Evolutionary conservation across 495 filamentous ascomycete species (phyloP).

Genomic region (Clavariopsis aquatica): DNA sequence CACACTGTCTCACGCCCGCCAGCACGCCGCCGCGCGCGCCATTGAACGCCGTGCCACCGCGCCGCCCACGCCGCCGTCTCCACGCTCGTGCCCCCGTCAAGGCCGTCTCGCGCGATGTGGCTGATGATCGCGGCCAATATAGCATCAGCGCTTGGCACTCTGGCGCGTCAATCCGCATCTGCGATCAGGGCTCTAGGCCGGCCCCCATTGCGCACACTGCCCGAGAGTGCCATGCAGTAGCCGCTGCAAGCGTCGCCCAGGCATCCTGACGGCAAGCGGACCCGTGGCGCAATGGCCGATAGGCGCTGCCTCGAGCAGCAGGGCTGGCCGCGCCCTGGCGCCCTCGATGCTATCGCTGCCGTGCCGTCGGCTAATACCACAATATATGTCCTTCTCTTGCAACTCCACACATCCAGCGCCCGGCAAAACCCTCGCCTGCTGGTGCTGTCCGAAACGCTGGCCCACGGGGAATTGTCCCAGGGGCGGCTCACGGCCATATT

Average conservation of each 20-base stretch:
- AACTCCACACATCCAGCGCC: not conserved
- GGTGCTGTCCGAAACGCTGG: conserved; percentile 28
- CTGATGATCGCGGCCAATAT: conserved; percentile 38
- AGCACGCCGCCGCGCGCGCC: not conserved
- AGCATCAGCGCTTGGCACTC: conserved; percentile 28
- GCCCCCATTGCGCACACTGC: conserved; percentile 19
- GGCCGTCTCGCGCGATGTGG: conserved; percentile 24
- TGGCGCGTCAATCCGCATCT: conserved; percentile 36
- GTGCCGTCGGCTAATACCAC: conserved; percentile 38
- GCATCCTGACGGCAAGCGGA: conserved; percentile 25
- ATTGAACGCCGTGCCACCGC: not conserved
- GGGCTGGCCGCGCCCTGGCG: conserved; percentile 15
- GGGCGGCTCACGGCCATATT: conserved; percentile 8
- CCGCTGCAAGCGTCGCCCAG: conserved; percentile 36
- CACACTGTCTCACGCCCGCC: not conserved
- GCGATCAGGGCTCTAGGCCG: conserved; percentile 38
- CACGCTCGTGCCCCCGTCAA: not conserved
- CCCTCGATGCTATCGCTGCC: conserved; percentile 27
- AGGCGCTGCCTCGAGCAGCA: conserved; percentile 23
- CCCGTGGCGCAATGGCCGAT: conserved; percentile 36
- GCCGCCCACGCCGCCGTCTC: not conserved
- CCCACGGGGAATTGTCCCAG: conserved; percentile 29
- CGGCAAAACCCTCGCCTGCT: conserved; percentile 20
- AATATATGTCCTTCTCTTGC: conserved; percentile 10
- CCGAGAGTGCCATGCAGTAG: conserved; percentile 28